Percentiles rank a stretch among this genome's conserved stretches.
phyloP scores from a whole-genome alignment of 2,329 filamentous ascomycete genomes.

The Epichloe uncinata region DNA sequence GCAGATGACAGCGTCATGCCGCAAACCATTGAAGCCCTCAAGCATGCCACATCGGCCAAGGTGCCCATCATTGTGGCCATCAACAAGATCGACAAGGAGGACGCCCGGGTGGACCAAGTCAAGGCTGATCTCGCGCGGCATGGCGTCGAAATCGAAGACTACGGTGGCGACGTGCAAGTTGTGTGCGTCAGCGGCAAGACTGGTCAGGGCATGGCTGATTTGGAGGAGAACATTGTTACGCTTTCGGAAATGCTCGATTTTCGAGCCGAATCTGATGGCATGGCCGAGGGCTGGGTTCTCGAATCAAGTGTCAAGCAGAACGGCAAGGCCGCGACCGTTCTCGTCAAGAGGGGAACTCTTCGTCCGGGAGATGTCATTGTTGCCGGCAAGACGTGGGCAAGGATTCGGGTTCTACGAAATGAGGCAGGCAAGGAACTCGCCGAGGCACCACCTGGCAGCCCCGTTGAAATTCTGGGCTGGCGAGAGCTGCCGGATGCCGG shows the following conservation, averaged over 20 bases:
- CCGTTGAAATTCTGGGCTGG: constrained; percentile 94
- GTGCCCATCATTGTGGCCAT: constrained; percentile 97
- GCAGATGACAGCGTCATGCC: constrained; percentile 97
- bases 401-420: constrained; percentile 71
- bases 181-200: constrained; percentile 90
- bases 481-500: constrained; percentile 69
- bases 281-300: constrained; percentile 84
- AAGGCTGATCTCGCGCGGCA: constrained; percentile 76
- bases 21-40: constrained; percentile 90
- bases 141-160: constrained; percentile 87
- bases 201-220: constrained; percentile 75
- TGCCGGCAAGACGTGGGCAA: constrained; percentile 78
- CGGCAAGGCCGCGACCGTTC: constrained; percentile 76
- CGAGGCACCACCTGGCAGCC: constrained; percentile 73
- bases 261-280: constrained; percentile 62
- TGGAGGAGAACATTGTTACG: constrained; percentile 82
- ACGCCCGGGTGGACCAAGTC: constrained; percentile 66
- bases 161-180: constrained; percentile 84
- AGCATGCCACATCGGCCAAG: constrained; percentile 73
- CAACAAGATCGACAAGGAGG: constrained; percentile 90
- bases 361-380: constrained; percentile 70
- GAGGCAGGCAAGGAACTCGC: constrained; percentile 62
- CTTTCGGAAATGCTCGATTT: constrained; percentile 85
- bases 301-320: constrained; percentile 79
- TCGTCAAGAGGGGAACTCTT: constrained; percentile 79